Base-by-base conservation (phyloP, 139 green algal species). In the Coelastrella sp. region DNA sequence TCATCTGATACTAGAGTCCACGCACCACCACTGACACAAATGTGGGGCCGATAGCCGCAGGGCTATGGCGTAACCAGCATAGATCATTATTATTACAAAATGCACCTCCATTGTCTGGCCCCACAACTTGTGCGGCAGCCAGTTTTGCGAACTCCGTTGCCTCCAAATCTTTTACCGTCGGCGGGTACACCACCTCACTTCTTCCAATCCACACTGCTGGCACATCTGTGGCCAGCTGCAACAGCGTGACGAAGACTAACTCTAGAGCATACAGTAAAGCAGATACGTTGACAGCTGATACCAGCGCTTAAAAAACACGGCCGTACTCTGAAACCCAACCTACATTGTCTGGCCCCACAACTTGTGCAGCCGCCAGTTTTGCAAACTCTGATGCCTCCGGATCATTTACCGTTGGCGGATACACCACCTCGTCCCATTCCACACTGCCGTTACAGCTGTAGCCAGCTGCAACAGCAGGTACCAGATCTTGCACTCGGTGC, bases 351-450 rank as follows among this genome's bases (percentile, higher is more conserved):
- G 13, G 5, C 10, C 91, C 91, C 56, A 94, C 17, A 23, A 94
- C 66, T 59, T 66, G 23, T 7, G 57, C n/a, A 56, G 86, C 89
- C 19, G 98, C 96, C 5, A 91, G 77, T 32, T 79, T 77, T 0
- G 92, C 93, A 92, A 99, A 96, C 0, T 85, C 74, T 23, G 90
- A 86, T 47, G 93, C 78, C 0, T 71, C 81, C 0, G 85, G 57
- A 86, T 99, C 94, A 89, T 99, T 98, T 8, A 98, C 92, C 0
- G 94, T 95, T 13, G 97, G 96, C 13, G 97, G 96, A 92, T 98
- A 98, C 77, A 96, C 96, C 3, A 93, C 94, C 57, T 94, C 87
- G 14, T 91, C 80, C 95, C 95, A 98, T 54, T 97, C 93, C 2
- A 98, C 89, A 17, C 91, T 89, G 5, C 89, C 94, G 10, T 91